Evolutionary conservation across 1,284 basidiomycete species (phyloP).

Genomic region (Athelia sp.): DNA sequence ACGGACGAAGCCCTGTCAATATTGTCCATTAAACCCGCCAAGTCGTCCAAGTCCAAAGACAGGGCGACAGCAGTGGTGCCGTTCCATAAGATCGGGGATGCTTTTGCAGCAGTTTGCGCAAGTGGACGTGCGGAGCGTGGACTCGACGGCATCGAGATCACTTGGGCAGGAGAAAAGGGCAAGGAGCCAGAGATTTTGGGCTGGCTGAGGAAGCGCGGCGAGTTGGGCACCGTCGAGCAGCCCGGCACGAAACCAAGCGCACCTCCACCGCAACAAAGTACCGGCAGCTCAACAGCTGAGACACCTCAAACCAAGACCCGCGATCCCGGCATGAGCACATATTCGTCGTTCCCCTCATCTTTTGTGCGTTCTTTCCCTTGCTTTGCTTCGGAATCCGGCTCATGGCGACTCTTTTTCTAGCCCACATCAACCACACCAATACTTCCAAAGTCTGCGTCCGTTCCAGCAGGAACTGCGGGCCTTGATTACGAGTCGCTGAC

Average conservation of each 20-base stretch:
- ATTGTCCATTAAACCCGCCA: constrained; percentile 55
- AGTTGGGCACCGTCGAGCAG: constrained; percentile 34
- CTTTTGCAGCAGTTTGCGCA: constrained; percentile 66
- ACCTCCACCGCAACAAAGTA: constrained; percentile 1
- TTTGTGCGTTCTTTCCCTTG: constrained; percentile 38
- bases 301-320: constrained; percentile 15
- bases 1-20: constrained; percentile 62
- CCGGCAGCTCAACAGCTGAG: constrained; percentile 24
- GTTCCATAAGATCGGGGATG: constrained; percentile 68
- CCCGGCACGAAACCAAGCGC: neutral
- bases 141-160: constrained; percentile 53
- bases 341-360: constrained; percentile 54
- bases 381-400: constrained; percentile 3
- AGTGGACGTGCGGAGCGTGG: constrained; percentile 46
- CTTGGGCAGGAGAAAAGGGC: constrained; percentile 54
- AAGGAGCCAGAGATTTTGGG: constrained; percentile 70
- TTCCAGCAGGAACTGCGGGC: constrained; percentile 25
- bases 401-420: constrained; percentile 16
- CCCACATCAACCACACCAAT: constrained; percentile 22
- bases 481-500: constrained; percentile 80
- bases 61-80: constrained; percentile 67
- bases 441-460: constrained; percentile 14
- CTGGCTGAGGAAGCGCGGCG: constrained; percentile 71
- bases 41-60: constrained; percentile 37
- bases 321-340: constrained; percentile 19